Conservation (phyloP, 495 filamentous ascomycete species). For the Penicillium egyptiacum region DNA sequence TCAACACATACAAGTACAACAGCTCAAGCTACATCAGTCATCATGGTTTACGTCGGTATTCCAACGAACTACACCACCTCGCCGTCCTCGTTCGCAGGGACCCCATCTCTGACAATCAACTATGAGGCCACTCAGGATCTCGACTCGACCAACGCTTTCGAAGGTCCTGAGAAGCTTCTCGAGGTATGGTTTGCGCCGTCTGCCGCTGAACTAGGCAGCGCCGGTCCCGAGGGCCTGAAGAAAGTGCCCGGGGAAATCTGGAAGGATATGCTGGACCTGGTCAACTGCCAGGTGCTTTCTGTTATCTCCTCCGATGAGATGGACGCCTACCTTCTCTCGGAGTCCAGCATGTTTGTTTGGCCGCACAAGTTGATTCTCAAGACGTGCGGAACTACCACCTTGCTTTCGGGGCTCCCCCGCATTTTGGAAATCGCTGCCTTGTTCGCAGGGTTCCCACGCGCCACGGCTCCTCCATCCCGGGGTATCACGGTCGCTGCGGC, state of each 20-base stretch:
- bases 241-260: slow-evolving; percentile 78
- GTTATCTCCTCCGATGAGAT: slow-evolving; percentile 92
- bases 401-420: slow-evolving; percentile 82
- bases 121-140: slow-evolving; percentile 91
- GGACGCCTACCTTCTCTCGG: slow-evolving; percentile 95
- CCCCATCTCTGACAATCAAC: slow-evolving; percentile 92
- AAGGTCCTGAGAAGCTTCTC: slow-evolving; percentile 97
- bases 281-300: slow-evolving; percentile 98
- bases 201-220: slow-evolving; percentile 67
- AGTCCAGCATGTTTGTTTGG: slow-evolving; percentile 99
- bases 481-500: slow-evolving; percentile 71
- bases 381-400: slow-evolving; percentile 96
- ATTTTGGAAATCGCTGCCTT: slow-evolving; percentile 88
- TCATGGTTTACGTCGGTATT: slow-evolving; percentile 80
- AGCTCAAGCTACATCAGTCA: slow-evolving; percentile 28
- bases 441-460: slow-evolving; percentile 79
- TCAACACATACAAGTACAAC: slow-evolving; percentile 12
- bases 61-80: slow-evolving; percentile 77
- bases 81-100: slow-evolving; percentile 71
- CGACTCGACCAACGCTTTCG: slow-evolving; percentile 95
- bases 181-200: slow-evolving; percentile 98
- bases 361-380: slow-evolving; percentile 98
- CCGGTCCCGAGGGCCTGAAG: slow-evolving; percentile 78
- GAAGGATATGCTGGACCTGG: slow-evolving; percentile 96
- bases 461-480: slow-evolving; percentile 46